Percentiles rank a stretch among this genome's conserved stretches.
Evolutionary conservation across 495 filamentous ascomycete species (phyloP).

Genomic region (Penicillium bialowiezense): DNA sequence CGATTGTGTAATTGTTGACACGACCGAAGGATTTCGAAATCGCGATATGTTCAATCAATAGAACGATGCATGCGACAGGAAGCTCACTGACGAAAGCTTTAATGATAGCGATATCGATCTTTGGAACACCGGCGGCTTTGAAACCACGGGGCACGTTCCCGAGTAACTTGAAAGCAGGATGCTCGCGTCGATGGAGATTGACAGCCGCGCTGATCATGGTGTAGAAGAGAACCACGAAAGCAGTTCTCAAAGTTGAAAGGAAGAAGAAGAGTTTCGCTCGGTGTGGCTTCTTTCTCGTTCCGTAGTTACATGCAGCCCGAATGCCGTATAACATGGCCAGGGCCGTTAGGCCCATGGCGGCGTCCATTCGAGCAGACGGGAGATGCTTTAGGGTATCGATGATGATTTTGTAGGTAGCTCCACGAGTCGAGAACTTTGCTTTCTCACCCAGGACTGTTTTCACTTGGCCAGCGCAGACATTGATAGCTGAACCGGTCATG

Average conservation of each 20-base stretch:
- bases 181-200: constrained; percentile 54
- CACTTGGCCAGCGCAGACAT: constrained; percentile 80
- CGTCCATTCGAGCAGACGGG: constrained; percentile 63
- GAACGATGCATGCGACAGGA: constrained; percentile 79
- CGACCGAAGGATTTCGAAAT: constrained; percentile 97
- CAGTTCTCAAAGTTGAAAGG: constrained; percentile 78
- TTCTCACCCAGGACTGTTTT: constrained; percentile 77
- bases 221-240: constrained; percentile 86
- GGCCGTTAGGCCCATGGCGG: constrained; percentile 82
- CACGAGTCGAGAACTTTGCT: constrained; percentile 64
- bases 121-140: constrained; percentile 67
- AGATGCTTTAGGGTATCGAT: constrained; percentile 81
- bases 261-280: constrained; percentile 80
- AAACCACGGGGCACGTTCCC: constrained; percentile 76
- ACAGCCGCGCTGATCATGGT: constrained; percentile 82
- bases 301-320: constrained; percentile 58
- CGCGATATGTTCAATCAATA: constrained; percentile 89
- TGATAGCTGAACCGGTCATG: constrained; percentile 97
- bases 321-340: constrained; percentile 77
- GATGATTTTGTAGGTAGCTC: constrained; percentile 74
- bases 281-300: constrained; percentile 63
- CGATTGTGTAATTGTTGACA: constrained; percentile 94
- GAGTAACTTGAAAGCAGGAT: constrained; percentile 64
- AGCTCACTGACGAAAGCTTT: constrained; percentile 58
- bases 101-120: constrained; percentile 59